Conservation (phyloP, 352 stramenopile species). For the Hyaloperonospora brassicae region DNA sequence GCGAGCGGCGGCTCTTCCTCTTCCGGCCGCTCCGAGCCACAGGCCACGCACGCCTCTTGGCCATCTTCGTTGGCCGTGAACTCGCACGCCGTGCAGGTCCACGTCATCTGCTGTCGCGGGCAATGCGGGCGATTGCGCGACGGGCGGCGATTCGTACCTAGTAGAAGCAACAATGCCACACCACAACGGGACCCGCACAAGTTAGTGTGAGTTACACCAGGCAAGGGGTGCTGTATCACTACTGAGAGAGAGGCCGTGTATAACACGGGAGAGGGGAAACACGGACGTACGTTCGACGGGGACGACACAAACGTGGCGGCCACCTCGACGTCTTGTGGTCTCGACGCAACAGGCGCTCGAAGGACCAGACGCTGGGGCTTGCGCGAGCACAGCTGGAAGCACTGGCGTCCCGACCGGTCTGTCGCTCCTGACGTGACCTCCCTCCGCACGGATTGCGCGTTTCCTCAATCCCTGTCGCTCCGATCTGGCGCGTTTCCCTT, state of each 20-base stretch:
- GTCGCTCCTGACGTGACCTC: constrained; percentile 10
- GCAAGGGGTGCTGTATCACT: too few species aligned
- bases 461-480: constrained; percentile 20
- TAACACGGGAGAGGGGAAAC: too few species aligned
- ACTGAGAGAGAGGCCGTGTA: too few species aligned
- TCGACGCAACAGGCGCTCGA: too few species aligned
- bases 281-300: too few species aligned
- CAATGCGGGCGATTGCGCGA: not conserved
- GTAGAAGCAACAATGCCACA: not conserved
- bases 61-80: constrained; percentile 57
- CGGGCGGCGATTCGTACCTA: not conserved
- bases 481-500: constrained; percentile 29
- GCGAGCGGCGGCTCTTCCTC: constrained; percentile 12
- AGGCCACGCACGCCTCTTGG: constrained; percentile 51
- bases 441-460: constrained; percentile 19
- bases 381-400: constrained; percentile 4
- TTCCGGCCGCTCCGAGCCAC: constrained; percentile 40
- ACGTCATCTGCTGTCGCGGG: constrained; percentile 32
- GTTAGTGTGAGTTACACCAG: too few species aligned
- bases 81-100: constrained; percentile 52
- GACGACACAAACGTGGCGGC: too few species aligned
- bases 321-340: too few species aligned
- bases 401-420: constrained; percentile 7
- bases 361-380: constrained; percentile 7
- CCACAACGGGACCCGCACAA: too few species aligned